These are phyloP conservation scores for Aphanomyces cochlioides DNA, from an alignment of 352 stramenopile species.

Conservation along the genomic window DNA sequence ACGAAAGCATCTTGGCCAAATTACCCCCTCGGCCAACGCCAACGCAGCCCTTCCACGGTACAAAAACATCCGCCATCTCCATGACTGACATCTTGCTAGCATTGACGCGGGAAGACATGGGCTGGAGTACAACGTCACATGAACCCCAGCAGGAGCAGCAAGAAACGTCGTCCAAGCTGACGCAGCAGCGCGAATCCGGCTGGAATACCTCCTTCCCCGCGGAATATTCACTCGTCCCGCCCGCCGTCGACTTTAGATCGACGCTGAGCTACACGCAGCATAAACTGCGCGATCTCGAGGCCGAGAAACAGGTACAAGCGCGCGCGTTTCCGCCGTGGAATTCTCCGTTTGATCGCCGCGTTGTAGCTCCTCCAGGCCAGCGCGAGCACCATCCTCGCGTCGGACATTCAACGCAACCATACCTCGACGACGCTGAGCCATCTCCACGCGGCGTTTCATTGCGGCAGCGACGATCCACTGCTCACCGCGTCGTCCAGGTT, in stretches of 20 bases:
- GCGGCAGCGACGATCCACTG: background rate
- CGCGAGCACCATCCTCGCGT: background rate
- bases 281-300: slow-evolving; percentile 37
- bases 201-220: slow-evolving; percentile 69
- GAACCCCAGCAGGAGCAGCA: background rate
- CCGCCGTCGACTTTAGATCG: slow-evolving; percentile 44
- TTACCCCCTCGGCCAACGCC: slow-evolving; percentile 3
- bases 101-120: slow-evolving; percentile 21
- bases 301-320: slow-evolving; percentile 30
- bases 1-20: slow-evolving; percentile 13
- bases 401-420: slow-evolving; percentile 11
- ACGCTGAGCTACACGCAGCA: slow-evolving; percentile 57
- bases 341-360: slow-evolving; percentile 16
- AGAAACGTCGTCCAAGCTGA: slow-evolving; percentile 12
- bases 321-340: too few species aligned
- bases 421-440: background rate
- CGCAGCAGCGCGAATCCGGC: slow-evolving; percentile 46
- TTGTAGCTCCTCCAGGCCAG: slow-evolving; percentile 7
- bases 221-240: slow-evolving; percentile 46
- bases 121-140: background rate
- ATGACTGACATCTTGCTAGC: background rate
- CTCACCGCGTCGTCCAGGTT: too few species aligned
- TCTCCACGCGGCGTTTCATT: slow-evolving; percentile 12
- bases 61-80: too few species aligned
- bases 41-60: slow-evolving; percentile 24